Evolutionary conservation across 1,284 basidiomycete genomes (phyloP).

Genomic region (Puccinia hordei): DNA sequence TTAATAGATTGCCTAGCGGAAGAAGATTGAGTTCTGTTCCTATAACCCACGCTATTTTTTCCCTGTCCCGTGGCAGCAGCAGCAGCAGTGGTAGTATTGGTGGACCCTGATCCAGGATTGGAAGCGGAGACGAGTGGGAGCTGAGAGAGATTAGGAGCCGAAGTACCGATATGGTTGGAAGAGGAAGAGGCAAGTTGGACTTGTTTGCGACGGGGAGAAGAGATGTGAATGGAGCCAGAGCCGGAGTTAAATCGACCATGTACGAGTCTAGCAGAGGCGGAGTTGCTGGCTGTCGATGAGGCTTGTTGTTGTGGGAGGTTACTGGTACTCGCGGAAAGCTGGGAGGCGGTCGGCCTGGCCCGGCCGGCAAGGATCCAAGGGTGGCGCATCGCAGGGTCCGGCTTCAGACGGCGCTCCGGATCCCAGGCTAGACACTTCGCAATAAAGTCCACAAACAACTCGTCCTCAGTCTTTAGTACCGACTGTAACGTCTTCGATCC

Average conservation of each 20-base stretch:
- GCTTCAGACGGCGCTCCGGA: conserved; percentile 91
- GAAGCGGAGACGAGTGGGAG: not conserved
- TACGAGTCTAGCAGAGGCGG: not conserved
- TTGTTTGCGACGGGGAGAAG: conserved; percentile 41
- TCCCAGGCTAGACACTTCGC: conserved; percentile 96
- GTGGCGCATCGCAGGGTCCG: conserved; percentile 72
- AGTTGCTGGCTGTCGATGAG: no score
- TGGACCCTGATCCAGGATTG: not conserved
- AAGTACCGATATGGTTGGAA: not conserved
- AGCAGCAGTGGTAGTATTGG: not conserved
- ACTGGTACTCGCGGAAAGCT: not conserved
- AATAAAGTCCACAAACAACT: conserved; percentile 69
- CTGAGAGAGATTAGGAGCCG: not conserved
- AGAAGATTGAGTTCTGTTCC: conserved; percentile 27
- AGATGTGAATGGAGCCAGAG: conserved; percentile 16
- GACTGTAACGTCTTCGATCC: conserved; percentile 84
- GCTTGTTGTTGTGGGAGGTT: not conserved
- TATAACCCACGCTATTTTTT: not conserved
- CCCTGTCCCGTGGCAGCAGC: not conserved
- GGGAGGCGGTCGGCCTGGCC: not conserved
- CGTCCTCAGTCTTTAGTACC: conserved; percentile 76
- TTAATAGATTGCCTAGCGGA: not conserved
- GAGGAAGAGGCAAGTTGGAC: not conserved
- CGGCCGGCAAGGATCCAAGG: conserved; percentile 55
- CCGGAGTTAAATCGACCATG: conserved; percentile 27